Base-by-base conservation (phyloP, 352 stramenopile species). In the Phytophthora lateralis region DNA sequence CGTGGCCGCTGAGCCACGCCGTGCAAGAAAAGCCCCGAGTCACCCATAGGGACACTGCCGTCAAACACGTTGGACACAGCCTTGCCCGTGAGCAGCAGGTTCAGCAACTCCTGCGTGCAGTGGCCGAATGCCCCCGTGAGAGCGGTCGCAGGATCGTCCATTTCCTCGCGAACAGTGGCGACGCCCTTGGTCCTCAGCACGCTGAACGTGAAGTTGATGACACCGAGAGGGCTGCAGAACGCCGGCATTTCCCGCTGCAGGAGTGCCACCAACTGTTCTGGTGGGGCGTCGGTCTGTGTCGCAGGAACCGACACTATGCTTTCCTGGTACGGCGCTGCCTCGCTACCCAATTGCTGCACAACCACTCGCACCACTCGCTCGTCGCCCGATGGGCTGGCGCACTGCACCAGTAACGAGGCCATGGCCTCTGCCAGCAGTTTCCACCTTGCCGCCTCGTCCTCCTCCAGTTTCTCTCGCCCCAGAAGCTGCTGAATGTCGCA, bases 1-100 rank as follows among this genome's bases (percentile, higher is more conserved):
- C 52, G 67, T 9, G 85, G 68, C 14, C 78, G 74, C 29, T 62
- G 39, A 15, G 66, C 51, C 1, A 97, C 51, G 21, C 89, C 90
- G 38, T 76, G 76, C 43, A 96, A 73, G 38, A 76, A 71, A 34
- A 97, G 71, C 18, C 85, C 87, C 14, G 83, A 74, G 37, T 93
- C 88, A 11, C 83, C 81, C 76, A 97, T 80, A 10, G 80, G 78
- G 41, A 94, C 82, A 18, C 32, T 66, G 6, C 88, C 90, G 49
- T 97, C 90, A 60, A 95, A 93, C 15, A 94, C 85, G 43, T 96
- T 94, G 17, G 84, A 95, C 20, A 83, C 71, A 7, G 85, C 90
- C 8, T 69, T 63, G 35, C 90, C 90, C 9, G 77, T 93, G 27
- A 97, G 73, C 54, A 96, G 59, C 42, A 97, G 55, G 46, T 96